Percentiles rank a stretch among this genome's conserved stretches.
phyloP scores from a whole-genome alignment of 1,284 basidiomycete species.

The Ceratobasidium sp. region DNA sequence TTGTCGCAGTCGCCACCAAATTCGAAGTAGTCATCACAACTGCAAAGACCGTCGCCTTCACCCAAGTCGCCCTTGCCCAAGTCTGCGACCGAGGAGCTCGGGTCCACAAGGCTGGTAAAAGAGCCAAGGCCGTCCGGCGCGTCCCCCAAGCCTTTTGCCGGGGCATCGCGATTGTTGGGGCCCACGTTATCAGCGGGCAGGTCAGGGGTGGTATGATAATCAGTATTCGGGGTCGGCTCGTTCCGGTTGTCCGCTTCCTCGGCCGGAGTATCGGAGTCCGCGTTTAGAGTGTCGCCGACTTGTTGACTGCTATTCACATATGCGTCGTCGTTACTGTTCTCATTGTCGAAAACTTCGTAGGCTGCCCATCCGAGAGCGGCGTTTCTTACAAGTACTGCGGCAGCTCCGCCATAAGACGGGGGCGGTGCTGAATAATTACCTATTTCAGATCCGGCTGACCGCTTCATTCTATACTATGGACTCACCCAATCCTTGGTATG shows the following conservation, averaged over 20 bases:
- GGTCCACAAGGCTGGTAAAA: too few relatives aligned
- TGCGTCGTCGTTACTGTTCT: not conserved
- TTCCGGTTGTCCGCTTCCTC: not conserved
- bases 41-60: too few relatives aligned
- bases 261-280: not conserved
- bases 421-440: too few relatives aligned
- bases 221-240: too few relatives aligned
- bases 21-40: too few relatives aligned
- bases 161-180: too few relatives aligned
- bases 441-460: not conserved
- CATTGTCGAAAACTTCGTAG: not conserved
- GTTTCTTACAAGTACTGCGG: not conserved
- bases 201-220: too few relatives aligned
- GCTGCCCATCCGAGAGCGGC: constrained; percentile 1
- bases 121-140: too few relatives aligned
- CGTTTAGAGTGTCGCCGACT: not conserved
- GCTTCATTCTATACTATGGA: not conserved
- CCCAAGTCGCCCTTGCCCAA: not conserved
- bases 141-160: too few relatives aligned
- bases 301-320: not conserved
- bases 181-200: too few relatives aligned
- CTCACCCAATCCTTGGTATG: not conserved
- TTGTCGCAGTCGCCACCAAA: not conserved
- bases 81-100: not conserved
- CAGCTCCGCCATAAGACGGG: not conserved